A percentile compares a stretch with the other conserved stretches of the same genome.
phyloP scores from a whole-genome alignment of 306 rosid species.

The Dicorynia guianensis region DNA sequence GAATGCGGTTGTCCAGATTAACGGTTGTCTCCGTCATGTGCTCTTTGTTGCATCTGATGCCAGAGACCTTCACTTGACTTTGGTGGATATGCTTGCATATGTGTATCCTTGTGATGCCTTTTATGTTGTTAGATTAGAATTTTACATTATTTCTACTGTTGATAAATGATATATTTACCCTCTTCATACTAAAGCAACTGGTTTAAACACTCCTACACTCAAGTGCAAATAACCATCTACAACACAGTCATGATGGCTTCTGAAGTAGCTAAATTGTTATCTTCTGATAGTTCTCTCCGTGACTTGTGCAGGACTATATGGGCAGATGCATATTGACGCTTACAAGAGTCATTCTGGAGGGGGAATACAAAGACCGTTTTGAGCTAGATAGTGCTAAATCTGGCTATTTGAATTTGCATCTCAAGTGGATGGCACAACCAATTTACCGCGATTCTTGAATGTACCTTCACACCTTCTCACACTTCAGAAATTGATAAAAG shows the following conservation, averaged over 20 bases:
- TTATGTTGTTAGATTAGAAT: background rate
- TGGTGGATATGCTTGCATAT: too few relatives aligned
- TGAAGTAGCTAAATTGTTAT: background rate
- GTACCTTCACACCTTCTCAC: slow-evolving; percentile 4
- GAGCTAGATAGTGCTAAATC: slow-evolving; percentile 85
- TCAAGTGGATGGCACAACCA: slow-evolving; percentile 94
- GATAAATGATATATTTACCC: background rate
- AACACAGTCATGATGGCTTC: background rate
- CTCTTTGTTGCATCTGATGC: too few relatives aligned
- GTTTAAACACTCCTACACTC: slow-evolving; percentile 8
- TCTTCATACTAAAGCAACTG: background rate
- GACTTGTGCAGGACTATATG: slow-evolving; percentile 75
- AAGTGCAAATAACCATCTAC: background rate
- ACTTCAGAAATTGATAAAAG: too few relatives aligned
- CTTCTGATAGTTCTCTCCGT: slow-evolving; percentile 3
- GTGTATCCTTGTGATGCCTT: slow-evolving; percentile 2
- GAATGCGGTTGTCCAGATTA: background rate
- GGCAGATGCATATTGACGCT: slow-evolving; percentile 93
- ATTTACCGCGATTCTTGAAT: slow-evolving; percentile 79
- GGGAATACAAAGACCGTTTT: slow-evolving; percentile 80
- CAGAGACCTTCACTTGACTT: too few relatives aligned
- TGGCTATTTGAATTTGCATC: slow-evolving; percentile 79
- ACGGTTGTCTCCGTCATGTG: background rate
- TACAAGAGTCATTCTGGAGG: slow-evolving; percentile 85
- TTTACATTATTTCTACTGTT: background rate